phyloP scores from a whole-genome alignment of 305 asterid genomes.

The Ilex paraguariensis region DNA sequence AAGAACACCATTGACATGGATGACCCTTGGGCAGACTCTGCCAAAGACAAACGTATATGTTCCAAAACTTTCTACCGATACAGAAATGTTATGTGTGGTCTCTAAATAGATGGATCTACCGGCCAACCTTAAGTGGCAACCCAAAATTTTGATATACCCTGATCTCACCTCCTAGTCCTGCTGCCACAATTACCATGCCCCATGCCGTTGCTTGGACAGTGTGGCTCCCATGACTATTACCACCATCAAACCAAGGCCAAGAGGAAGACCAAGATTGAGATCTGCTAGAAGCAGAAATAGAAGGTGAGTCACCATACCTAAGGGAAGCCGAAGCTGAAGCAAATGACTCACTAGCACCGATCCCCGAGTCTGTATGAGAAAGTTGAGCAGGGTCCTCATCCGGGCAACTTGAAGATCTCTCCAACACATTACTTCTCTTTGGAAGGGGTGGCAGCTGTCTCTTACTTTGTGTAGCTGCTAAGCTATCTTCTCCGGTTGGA shows the following conservation, averaged over 20 bases:
- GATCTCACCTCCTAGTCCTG: conserved; percentile 79
- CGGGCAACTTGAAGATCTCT: conserved; percentile 17
- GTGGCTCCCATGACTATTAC: conserved; percentile 33
- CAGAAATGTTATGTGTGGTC: conserved; percentile 25
- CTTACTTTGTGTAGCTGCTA: conserved; percentile 26
- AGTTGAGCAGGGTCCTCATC: conserved; percentile 54
- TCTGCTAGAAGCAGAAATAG: conserved; percentile 39
- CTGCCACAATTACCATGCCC: conserved; percentile 85
- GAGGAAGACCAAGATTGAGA: conserved; percentile 41
- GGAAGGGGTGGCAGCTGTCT: conserved; percentile 70
- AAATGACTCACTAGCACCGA: conserved; percentile 48
- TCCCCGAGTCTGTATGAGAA: conserved; percentile 51
- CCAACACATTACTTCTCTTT: conserved; percentile 28
- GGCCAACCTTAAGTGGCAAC: conserved; percentile 63
- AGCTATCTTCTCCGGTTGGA: conserved; percentile 36
- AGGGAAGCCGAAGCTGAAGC: conserved; percentile 38
- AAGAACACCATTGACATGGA: no score
- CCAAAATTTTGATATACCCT: conserved; percentile 89
- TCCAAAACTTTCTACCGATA: not conserved
- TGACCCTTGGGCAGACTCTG: no score
- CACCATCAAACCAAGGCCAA: conserved; percentile 32
- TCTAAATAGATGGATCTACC: conserved; percentile 29
- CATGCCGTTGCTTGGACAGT: conserved; percentile 86
- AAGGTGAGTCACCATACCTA: conserved; percentile 40
- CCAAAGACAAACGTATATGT: not conserved